phyloP scores from a whole-genome alignment of 1,284 basidiomycete genomes.

The Xerocomus subilludens region DNA sequence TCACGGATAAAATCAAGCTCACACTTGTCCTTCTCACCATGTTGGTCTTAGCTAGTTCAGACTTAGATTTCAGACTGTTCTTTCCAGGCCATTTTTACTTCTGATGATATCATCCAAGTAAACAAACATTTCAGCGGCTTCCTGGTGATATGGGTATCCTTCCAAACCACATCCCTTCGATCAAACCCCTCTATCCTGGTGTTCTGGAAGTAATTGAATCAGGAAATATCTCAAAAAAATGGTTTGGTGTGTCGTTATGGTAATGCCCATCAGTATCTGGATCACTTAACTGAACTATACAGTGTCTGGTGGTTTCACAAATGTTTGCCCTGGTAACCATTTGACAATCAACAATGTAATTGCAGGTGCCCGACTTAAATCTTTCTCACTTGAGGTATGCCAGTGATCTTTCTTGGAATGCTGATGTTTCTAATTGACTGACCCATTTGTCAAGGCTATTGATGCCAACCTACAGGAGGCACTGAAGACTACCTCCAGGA shows the following conservation, averaged over 20 bases:
- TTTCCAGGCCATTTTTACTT: no score
- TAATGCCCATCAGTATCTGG: conserved; percentile 26
- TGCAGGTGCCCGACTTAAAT: conserved; percentile 93
- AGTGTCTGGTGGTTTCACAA: conserved; percentile 99
- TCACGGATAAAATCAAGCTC: conserved; percentile 84
- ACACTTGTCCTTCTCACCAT: conserved; percentile 93
- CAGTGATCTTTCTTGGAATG: not conserved
- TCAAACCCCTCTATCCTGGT: no score
- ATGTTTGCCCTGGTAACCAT: conserved; percentile 97
- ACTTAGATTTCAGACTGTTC: no score
- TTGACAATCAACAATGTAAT: conserved; percentile 93
- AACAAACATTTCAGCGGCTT: no score
- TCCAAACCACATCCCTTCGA: no score
- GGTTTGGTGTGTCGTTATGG: no score
- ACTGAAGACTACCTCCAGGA: conserved; percentile 83
- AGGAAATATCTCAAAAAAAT: no score
- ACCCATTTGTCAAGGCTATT: conserved; percentile 74
- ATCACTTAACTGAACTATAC: no score
- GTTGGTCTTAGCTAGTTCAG: no score
- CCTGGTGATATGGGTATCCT: no score
- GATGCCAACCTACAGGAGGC: conserved; percentile 92
- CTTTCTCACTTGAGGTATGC: conserved; percentile 85
- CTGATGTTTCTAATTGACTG: conserved; percentile 12
- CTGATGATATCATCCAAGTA: no score
- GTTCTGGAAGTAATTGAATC: no score